These are phyloP conservation scores for Solanum phureja DNA, from an alignment of 257 asterid species.

Conservation along the genomic window DNA sequence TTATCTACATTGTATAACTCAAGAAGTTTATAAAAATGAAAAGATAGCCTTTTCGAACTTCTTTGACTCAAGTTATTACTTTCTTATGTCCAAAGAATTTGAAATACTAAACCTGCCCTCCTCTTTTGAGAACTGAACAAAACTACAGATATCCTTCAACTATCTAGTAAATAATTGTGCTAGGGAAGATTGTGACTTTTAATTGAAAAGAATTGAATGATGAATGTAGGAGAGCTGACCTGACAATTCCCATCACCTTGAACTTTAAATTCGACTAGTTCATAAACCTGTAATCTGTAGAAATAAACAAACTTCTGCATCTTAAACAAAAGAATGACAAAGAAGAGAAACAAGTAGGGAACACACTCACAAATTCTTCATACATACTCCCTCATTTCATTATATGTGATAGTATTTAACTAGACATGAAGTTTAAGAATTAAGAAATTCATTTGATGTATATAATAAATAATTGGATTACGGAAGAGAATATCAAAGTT, in stretches of 20 bases:
- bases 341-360: neutral
- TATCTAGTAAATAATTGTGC: neutral
- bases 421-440: neutral
- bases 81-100: neutral
- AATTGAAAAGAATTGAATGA: neutral
- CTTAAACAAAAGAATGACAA: neutral
- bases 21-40: neutral
- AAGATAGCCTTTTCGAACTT: neutral
- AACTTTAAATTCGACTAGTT: conserved; percentile 79
- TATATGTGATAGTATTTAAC: neutral
- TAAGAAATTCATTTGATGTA: neutral
- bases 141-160: neutral
- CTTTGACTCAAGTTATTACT: neutral
- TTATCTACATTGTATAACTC: neutral
- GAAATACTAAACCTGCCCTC: neutral
- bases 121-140: neutral
- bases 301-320: conserved; percentile 8
- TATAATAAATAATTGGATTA: neutral
- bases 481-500: neutral
- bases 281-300: conserved; percentile 71
- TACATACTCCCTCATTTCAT: neutral
- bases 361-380: neutral
- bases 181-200: neutral
- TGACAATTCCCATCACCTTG: conserved; percentile 97
- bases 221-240: conserved; percentile 30